Base-by-base conservation (phyloP, 495 filamentous ascomycete genomes). In the Daldinia grandis region DNA sequence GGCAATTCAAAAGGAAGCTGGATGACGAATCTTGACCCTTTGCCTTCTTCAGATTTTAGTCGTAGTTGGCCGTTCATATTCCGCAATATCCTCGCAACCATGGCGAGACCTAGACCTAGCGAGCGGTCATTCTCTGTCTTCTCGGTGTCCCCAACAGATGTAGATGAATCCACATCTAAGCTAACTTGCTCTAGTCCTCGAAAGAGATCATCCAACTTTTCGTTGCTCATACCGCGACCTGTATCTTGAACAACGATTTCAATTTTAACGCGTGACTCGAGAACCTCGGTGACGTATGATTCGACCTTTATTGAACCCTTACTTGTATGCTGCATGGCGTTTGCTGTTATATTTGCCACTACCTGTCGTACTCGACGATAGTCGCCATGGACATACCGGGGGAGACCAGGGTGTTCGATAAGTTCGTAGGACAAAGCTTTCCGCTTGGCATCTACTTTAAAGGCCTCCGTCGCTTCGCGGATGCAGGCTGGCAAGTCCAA, bases 61-160 rank as follows among this genome's bases (percentile, higher is more conserved):
- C 92, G 87, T 19, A 98, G 78, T 66, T 97, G 95, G 0, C 95
- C 95, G 59, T 95, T 89, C 91, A 97, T 94, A 72, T 92, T 97
- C n/a, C 88, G 86, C 21, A 97, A 82, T 50, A 92, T 93, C 24
- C 94, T 85, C 42, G 95, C 91, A 2, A 97, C 94, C 12, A 96
- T 82, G 1, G 95, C 95, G 27, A 98, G 85, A 0, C 94, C 95
- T 4, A 98, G 83, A 0, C 95, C 95, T 3, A 98, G 77, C 1
- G 89, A 78, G 30, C 86, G 58, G 75, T 75, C 63, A 78, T 85
- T 25, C 62, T 71, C 47, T 10, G 66, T 19, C 33, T 74, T 62
- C n/a, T 78, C 73, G 1, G 68, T 58, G 4, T 81, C 75, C 1
- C 77, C 76, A 7, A 74, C 58, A 5, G 69, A 50, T 6, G 73